A percentile compares a stretch with the other conserved stretches of the same genome.
Conservation (phyloP, 2,329 filamentous ascomycete genomes). For the Fusarium oligoseptatum region DNA sequence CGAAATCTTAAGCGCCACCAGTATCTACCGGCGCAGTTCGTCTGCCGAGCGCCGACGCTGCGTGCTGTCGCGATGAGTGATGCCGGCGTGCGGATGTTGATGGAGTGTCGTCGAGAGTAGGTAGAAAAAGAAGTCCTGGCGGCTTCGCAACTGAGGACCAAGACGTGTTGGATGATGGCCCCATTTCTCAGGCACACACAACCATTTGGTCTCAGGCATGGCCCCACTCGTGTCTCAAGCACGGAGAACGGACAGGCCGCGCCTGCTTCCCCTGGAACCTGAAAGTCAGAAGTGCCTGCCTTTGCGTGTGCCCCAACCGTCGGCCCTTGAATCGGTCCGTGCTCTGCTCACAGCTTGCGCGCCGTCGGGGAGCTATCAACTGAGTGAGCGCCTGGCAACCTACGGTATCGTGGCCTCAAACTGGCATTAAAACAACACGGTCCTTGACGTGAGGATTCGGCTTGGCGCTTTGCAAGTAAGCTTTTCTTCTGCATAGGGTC, state of each 20-base stretch:
- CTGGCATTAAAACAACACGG: constrained; percentile 34
- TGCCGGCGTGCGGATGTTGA: constrained; percentile 45
- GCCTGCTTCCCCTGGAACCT: constrained; percentile 31
- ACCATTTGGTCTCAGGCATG: constrained; percentile 20
- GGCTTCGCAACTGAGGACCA: constrained; percentile 41
- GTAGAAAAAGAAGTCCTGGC: constrained; percentile 50
- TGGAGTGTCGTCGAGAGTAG: constrained; percentile 48
- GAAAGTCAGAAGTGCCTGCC: constrained; percentile 24
- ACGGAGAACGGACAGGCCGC: not conserved
- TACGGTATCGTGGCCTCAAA: constrained; percentile 47
- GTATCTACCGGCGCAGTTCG: constrained; percentile 40
- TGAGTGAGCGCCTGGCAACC: constrained; percentile 21
- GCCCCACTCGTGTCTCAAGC: constrained; percentile 29
- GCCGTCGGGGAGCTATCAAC: constrained; percentile 40
- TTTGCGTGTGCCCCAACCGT: constrained; percentile 33
- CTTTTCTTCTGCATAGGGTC: not conserved
- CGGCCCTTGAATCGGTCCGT: constrained; percentile 48
- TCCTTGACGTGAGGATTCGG: constrained; percentile 17
- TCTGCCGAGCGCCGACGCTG: constrained; percentile 40
- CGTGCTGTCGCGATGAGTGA: constrained; percentile 47
- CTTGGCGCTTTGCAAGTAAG: constrained; percentile 1
- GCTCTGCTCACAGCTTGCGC: constrained; percentile 35
- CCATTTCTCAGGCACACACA: constrained; percentile 52
- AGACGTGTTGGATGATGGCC: constrained; percentile 44
- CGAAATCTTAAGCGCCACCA: constrained; percentile 31